Base-by-base conservation (phyloP, 148 eudicot genomes). In the Diospyros lotus region DNA sequence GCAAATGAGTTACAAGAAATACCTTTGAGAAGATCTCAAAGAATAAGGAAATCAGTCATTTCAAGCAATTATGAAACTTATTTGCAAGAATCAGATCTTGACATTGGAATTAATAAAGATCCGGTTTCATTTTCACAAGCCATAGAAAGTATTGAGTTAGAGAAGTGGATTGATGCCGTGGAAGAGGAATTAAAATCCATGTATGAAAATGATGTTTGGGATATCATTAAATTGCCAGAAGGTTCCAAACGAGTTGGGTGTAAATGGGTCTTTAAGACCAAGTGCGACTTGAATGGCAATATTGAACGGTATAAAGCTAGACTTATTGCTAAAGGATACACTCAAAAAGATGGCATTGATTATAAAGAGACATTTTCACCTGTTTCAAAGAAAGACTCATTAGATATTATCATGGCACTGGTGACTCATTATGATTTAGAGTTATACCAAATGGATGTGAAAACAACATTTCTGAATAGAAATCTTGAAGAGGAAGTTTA, bases 401-500 rank as follows among this genome's bases (percentile, higher is more conserved):
- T 48, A 48, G 7, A 7, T 3, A 48, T 48, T 3, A 48, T 48
- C 7, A 48, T 70, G 72, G 71, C 82, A 7, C 42, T 80, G 5
- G 69, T 73, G 10, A 75, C 80, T 66, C 75, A 80, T 73, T 80
- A 54, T 72, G 77, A 80, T 68, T 43, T 60, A 2, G 77, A 76
- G 61, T 4, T 77, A 3, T 66, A 81, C 51, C 78, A 77, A 46
- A 77, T 69, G 79, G 69, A 70, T 41, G 58, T 62, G 12, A 70
- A 58, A 48, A 69, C 66, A 12, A 14, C 56, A 1, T 74, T 69
- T 64, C 15, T 77, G 1, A 62, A 77, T 48, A 7, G 7, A 48
- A 7, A 48, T 48, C 4, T 48, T 48, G 52, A 48, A 48, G 52
- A 48, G 7, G 7, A 48, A 48, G 52, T 48, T 48, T 48, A 48